These are phyloP conservation scores for Dendrothele bispora DNA, from an alignment of 768 basidiomycete genomes.

Conservation along the genomic window DNA sequence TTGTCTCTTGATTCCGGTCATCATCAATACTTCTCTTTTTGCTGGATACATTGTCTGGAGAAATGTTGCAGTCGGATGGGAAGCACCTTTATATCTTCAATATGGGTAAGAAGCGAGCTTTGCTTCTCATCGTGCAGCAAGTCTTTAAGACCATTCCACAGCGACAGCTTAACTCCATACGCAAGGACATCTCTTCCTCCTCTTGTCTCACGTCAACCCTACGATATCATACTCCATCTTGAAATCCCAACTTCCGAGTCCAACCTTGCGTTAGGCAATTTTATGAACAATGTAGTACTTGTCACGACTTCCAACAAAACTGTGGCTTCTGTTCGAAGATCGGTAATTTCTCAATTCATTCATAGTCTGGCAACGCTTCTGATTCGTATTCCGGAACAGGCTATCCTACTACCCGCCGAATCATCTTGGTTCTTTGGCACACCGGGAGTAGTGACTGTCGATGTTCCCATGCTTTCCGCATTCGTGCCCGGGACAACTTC, in stretches of 20 bases:
- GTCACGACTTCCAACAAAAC: slow-evolving; percentile 63
- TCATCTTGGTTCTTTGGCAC: slow-evolving; percentile 38
- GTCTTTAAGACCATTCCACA: slow-evolving; percentile 24
- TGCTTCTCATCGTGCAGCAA: background rate
- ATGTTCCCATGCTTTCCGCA: slow-evolving; percentile 57
- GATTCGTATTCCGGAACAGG: slow-evolving; percentile 35
- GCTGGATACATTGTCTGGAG: slow-evolving; percentile 79
- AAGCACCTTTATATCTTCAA: slow-evolving; percentile 66
- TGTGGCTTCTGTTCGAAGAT: slow-evolving; percentile 56
- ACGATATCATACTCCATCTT: slow-evolving; percentile 70
- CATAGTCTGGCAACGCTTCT: slow-evolving; percentile 9
- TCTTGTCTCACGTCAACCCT: slow-evolving; percentile 64
- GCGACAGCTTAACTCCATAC: slow-evolving; percentile 66
- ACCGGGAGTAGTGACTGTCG: slow-evolving; percentile 44
- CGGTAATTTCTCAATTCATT: slow-evolving; percentile 39
- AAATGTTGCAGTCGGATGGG: slow-evolving; percentile 70
- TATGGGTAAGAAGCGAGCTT: slow-evolving; percentile 71
- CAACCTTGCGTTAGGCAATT: slow-evolving; percentile 79
- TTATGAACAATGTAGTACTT: slow-evolving; percentile 72
- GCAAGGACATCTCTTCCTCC: slow-evolving; percentile 52
- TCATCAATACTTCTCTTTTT: slow-evolving; percentile 57
- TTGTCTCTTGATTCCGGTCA: slow-evolving; percentile 59
- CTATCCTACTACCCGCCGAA: slow-evolving; percentile 53
- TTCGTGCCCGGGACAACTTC: slow-evolving; percentile 48
- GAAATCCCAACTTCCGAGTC: slow-evolving; percentile 62